Percentiles rank a stretch among this genome's conserved stretches.
phyloP scores from a whole-genome alignment of 2,329 filamentous ascomycete species.

The Microsporum canis region DNA sequence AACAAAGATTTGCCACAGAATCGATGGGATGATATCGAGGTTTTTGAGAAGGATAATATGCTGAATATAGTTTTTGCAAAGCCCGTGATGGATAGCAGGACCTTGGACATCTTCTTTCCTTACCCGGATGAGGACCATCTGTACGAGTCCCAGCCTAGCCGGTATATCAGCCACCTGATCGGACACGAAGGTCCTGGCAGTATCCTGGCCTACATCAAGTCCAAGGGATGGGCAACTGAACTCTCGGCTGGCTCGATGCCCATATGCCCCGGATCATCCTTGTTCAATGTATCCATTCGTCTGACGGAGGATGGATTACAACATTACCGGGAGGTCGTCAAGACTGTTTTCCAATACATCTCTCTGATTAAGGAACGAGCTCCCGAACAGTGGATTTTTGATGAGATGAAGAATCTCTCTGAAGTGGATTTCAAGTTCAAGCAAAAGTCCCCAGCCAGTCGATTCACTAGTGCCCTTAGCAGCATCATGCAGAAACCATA shows the following conservation, averaged over 20 bases:
- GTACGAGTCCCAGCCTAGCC: slow-evolving; percentile 68
- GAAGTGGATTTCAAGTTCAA: slow-evolving; percentile 93
- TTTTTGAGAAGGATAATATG: slow-evolving; percentile 50
- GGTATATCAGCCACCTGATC: slow-evolving; percentile 79
- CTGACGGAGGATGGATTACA: slow-evolving; percentile 76
- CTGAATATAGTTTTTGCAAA: slow-evolving; percentile 71
- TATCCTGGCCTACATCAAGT: slow-evolving; percentile 80
- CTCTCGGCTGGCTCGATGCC: slow-evolving; percentile 65
- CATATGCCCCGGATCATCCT: slow-evolving; percentile 66
- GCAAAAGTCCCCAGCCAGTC: slow-evolving; percentile 80
- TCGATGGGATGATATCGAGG: slow-evolving; percentile 53
- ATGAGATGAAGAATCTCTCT: slow-evolving; percentile 79
- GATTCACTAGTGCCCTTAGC: slow-evolving; percentile 76
- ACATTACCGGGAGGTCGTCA: slow-evolving; percentile 70
- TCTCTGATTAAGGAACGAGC: slow-evolving; percentile 68
- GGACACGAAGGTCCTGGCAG: slow-evolving; percentile 89
- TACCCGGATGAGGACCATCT: slow-evolving; percentile 73
- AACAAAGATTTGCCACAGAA: slow-evolving; percentile 68
- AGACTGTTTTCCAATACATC: slow-evolving; percentile 83
- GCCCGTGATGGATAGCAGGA: slow-evolving; percentile 78
- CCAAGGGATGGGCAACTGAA: slow-evolving; percentile 78
- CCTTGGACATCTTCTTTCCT: slow-evolving; percentile 69
- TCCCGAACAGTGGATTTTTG: slow-evolving; percentile 85
- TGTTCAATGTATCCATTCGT: slow-evolving; percentile 69
- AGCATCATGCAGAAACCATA: slow-evolving; percentile 85